Evolutionary conservation across 192 early-diverging fungal species (phyloP).

Genomic region (Linnemannia elongata): DNA sequence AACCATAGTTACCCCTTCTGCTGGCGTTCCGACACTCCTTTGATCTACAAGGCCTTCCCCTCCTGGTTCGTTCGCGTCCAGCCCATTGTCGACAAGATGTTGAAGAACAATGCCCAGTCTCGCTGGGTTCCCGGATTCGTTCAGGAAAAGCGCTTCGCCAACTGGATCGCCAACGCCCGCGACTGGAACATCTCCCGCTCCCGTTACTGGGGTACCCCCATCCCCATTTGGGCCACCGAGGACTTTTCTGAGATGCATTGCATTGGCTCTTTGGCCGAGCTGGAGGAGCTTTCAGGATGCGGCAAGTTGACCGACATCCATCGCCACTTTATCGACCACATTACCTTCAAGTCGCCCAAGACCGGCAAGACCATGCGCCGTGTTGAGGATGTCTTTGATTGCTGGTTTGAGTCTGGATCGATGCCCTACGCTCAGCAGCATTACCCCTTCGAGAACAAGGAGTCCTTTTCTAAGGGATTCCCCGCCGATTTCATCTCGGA

Average conservation of each 20-base stretch:
- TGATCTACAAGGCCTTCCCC: slow-evolving; percentile 97
- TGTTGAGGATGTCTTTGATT: slow-evolving; percentile 98
- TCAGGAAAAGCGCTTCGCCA: slow-evolving; percentile 97
- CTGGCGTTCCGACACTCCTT: slow-evolving; percentile 97
- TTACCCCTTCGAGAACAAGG: slow-evolving; percentile 99
- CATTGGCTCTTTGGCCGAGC: slow-evolving; percentile 92
- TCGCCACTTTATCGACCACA: slow-evolving; percentile 95
- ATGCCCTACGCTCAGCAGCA: slow-evolving; percentile 99
- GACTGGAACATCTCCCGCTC: slow-evolving; percentile 99
- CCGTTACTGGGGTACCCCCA: slow-evolving; percentile 99
- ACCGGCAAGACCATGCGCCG: slow-evolving; percentile 89
- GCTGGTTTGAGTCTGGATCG: slow-evolving; percentile 98
- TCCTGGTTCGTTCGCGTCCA: slow-evolving; percentile 97
- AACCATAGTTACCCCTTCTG: slow-evolving; percentile 98
- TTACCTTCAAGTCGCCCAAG: slow-evolving; percentile 95
- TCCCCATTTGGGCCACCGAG: slow-evolving; percentile 97
- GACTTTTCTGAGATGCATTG: slow-evolving; percentile 87
- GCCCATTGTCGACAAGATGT: slow-evolving; percentile 85
- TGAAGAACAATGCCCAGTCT: slow-evolving; percentile 88
- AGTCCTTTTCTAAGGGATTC: slow-evolving; percentile 88
- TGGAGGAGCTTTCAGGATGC: slow-evolving; percentile 89
- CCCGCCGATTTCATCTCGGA: slow-evolving; percentile 99
- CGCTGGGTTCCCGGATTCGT: slow-evolving; percentile 97
- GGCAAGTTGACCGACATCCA: slow-evolving; percentile 93
- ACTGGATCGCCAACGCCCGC: slow-evolving; percentile 95